These are phyloP conservation scores for Phytophthora pseudosyringae DNA, from an alignment of 352 stramenopile genomes.

Conservation along the genomic window DNA sequence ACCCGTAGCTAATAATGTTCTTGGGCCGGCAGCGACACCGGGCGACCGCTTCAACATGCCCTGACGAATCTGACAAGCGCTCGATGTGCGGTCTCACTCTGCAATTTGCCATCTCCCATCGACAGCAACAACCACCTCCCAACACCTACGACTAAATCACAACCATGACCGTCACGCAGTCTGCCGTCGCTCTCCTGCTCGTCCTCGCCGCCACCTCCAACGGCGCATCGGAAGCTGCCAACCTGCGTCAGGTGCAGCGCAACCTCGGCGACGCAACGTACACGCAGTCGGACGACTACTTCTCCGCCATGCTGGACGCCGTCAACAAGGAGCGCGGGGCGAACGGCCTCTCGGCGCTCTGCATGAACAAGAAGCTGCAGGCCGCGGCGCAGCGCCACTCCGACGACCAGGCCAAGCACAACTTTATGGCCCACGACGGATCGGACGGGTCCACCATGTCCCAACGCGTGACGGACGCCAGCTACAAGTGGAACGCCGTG, in stretches of 20 bases:
- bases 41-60: conserved; percentile 3
- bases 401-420: conserved; percentile 44
- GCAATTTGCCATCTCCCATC: conserved; percentile 4
- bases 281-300: conserved; percentile 19
- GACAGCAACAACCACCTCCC: neutral
- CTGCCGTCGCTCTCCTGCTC: conserved; percentile 12
- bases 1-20: neutral
- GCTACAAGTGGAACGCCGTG: conserved; percentile 47
- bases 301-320: conserved; percentile 36
- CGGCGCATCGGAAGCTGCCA: conserved; percentile 2
- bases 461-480: conserved; percentile 39
- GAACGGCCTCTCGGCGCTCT: conserved; percentile 34
- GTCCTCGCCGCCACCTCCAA: conserved; percentile 2
- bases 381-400: conserved; percentile 27
- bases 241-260: conserved; percentile 21
- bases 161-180: conserved; percentile 7
- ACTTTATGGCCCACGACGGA: conserved; percentile 53
- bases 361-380: conserved; percentile 45
- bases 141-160: neutral
- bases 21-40: neutral
- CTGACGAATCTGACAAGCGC: neutral
- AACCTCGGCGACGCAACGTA: conserved; percentile 19
- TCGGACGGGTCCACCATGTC: conserved; percentile 43
- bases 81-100: neutral
- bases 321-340: conserved; percentile 55